phyloP scores from a whole-genome alignment of 306 rosid species.

The Urtica urens region DNA sequence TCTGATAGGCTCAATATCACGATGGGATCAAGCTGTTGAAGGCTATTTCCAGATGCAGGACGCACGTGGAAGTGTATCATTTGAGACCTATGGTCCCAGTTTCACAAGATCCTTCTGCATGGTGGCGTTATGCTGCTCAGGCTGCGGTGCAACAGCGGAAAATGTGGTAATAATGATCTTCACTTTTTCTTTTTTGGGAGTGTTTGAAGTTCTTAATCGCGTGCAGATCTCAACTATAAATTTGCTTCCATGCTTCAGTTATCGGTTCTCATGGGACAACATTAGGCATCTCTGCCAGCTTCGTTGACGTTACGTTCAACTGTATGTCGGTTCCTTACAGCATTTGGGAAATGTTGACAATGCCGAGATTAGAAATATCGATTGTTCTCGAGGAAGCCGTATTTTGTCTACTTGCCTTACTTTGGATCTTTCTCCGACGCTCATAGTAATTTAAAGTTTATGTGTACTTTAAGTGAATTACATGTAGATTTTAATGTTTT shows the following conservation, averaged over 20 bases:
- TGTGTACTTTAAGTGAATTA: too few species aligned
- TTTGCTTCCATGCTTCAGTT: slow-evolving; percentile 43
- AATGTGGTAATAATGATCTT: slow-evolving; percentile 52
- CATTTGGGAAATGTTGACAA: slow-evolving; percentile 28
- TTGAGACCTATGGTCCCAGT: slow-evolving; percentile 68
- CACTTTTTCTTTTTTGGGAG: background rate
- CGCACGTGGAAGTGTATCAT: slow-evolving; percentile 71
- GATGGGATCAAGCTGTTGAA: slow-evolving; percentile 92
- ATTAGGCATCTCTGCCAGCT: slow-evolving; percentile 73
- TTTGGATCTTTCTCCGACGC: too few species aligned
- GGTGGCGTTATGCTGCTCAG: slow-evolving; percentile 92
- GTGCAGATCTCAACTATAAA: too few species aligned
- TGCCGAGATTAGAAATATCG: slow-evolving; percentile 71
- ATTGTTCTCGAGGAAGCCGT: too few species aligned
- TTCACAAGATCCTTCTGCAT: slow-evolving; percentile 43
- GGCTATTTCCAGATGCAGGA: slow-evolving; percentile 76
- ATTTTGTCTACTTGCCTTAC: too few species aligned
- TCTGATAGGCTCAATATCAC: slow-evolving; percentile 59
- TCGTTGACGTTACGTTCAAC: slow-evolving; percentile 81
- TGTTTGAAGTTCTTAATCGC: too few species aligned
- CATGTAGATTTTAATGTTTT: too few species aligned
- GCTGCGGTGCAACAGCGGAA: slow-evolving; percentile 77
- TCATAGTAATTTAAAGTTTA: too few species aligned
- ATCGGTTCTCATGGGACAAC: slow-evolving; percentile 87
- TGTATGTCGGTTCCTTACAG: slow-evolving; percentile 65